phyloP scores from a whole-genome alignment of 192 early-diverging fungal genomes.

The Cladochytrium replicatum region DNA sequence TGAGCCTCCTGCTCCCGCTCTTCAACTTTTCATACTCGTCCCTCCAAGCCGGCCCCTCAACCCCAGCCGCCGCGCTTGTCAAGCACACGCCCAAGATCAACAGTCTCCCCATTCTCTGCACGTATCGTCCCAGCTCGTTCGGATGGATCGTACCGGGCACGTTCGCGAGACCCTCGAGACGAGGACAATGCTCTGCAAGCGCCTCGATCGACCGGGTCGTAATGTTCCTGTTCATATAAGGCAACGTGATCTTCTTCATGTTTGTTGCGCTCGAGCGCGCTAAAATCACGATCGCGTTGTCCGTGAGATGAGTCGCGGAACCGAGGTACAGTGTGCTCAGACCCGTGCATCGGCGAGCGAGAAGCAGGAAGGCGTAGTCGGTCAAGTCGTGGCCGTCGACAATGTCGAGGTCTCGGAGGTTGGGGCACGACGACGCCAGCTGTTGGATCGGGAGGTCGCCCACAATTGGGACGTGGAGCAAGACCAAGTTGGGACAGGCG shows the following conservation, averaged over 20 bases:
- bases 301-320: slow-evolving; percentile 2
- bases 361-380: slow-evolving; percentile 14
- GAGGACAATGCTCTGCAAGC: slow-evolving; percentile 1
- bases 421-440: slow-evolving; percentile 6
- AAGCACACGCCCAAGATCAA: too few relatives aligned
- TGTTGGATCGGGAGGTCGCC: slow-evolving; percentile 4
- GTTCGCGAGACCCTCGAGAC: slow-evolving; percentile 7
- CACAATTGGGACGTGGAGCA: slow-evolving; percentile 9
- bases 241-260: slow-evolving; percentile 6
- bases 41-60: too few relatives aligned
- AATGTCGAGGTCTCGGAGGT: slow-evolving; percentile 11
- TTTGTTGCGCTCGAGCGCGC: not conserved
- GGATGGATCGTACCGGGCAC: too few relatives aligned
- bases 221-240: slow-evolving; percentile 5
- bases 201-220: slow-evolving; percentile 2
- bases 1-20: too few relatives aligned
- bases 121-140: too few relatives aligned
- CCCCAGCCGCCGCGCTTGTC: too few relatives aligned
- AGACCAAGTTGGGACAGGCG: not conserved
- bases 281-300: slow-evolving; percentile 9
- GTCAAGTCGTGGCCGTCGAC: slow-evolving; percentile 13
- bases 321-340: slow-evolving; percentile 6
- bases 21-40: too few relatives aligned
- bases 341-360: slow-evolving; percentile 6
- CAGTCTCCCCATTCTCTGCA: too few relatives aligned